Base-by-base conservation (phyloP, 139 green algal species). In the Chlamydomonas schloesseri region DNA sequence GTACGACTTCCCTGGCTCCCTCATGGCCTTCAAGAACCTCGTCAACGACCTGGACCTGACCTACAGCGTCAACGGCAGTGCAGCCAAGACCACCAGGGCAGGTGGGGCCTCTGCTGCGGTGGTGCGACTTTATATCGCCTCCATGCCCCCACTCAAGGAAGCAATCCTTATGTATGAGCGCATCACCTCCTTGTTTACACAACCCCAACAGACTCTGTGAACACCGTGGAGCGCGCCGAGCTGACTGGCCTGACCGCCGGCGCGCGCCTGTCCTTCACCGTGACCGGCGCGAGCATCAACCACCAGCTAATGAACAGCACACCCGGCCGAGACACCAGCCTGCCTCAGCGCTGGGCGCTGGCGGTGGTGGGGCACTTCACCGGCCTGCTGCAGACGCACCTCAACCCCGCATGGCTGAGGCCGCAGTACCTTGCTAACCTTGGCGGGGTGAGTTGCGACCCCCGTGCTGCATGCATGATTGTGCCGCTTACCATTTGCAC, bases 141-240 rank as follows among this genome's bases (percentile, higher is more conserved):
- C 14, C 17, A 29, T 65, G 57, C 57, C 15, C 17, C 14, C 57
- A 4, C 50, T 14, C 50, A 11, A 14, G 11, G 50, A n/a, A n/a
- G n/a, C n/a, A n/a, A n/a, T n/a, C n/a, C n/a, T n/a, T n/a, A n/a
- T n/a, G n/a, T n/a, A n/a, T n/a, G n/a, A n/a, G n/a, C n/a, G n/a
- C n/a, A 60, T 21, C 10, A 11, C 55, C 20, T 2, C 55, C 17
- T 26, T 60, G 17, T 11, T 11, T 57, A 14, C 50, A 21, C 14
- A 14, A 21, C 11, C 50, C 57, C 57, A 15, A 11, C 73, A 69
- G 73, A 81, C 33, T 17, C 10, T 21, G 14, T 6, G 15, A 81
- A 81, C 73, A 81, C 69, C 23, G 73, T 81, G 73, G 73, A 81
- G 55, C 50, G 73, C 0, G 31, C 69, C 17, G 73, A 81, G 73